Evolutionary conservation across 2,329 filamentous ascomycete genomes (phyloP).

Genomic region (Onygenales sp.): DNA sequence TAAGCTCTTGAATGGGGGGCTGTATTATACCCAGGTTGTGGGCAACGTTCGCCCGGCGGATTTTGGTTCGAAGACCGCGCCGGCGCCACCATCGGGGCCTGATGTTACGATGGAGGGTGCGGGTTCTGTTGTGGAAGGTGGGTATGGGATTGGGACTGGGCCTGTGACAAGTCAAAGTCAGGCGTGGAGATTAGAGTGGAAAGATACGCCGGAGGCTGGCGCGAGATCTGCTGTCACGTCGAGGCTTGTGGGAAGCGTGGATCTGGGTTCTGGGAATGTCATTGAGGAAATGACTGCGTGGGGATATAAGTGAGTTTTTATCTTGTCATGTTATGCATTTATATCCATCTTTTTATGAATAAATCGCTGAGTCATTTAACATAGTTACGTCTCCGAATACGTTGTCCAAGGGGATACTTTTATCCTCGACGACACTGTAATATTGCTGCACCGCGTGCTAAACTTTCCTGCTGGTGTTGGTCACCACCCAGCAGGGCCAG

Average conservation of each 20-base stretch:
- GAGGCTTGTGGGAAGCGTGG: conserved; percentile 41
- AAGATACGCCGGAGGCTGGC: conserved; percentile 42
- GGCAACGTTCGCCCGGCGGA: conserved; percentile 32
- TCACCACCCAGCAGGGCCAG: conserved; percentile 22
- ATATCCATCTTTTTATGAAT: background rate
- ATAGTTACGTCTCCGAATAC: conserved; percentile 49
- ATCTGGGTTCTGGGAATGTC: conserved; percentile 41
- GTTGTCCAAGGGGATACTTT: conserved; percentile 49
- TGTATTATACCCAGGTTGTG: conserved; percentile 47
- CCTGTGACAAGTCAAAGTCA: conserved; percentile 26
- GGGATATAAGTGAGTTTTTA: conserved; percentile 42
- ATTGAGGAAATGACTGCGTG: conserved; percentile 41
- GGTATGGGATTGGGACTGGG: conserved; percentile 16
- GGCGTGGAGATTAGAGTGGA: conserved; percentile 38
- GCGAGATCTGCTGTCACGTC: conserved; percentile 45
- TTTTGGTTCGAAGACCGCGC: conserved; percentile 19
- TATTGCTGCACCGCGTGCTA: conserved; percentile 48
- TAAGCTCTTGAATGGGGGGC: conserved; percentile 40
- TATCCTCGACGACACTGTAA: conserved; percentile 47
- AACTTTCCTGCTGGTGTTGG: conserved; percentile 31
- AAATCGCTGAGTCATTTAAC: background rate
- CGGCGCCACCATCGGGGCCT: conserved; percentile 12
- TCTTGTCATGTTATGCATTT: conserved; percentile 5
- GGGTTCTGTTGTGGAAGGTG: conserved; percentile 8
- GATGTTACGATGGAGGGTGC: conserved; percentile 27